A percentile compares a stretch with the other conserved stretches of the same genome.
These are phyloP conservation scores for Debaryomyces fabryi DNA, from an alignment of 1,139 yeast species.

Conservation along the genomic window DNA sequence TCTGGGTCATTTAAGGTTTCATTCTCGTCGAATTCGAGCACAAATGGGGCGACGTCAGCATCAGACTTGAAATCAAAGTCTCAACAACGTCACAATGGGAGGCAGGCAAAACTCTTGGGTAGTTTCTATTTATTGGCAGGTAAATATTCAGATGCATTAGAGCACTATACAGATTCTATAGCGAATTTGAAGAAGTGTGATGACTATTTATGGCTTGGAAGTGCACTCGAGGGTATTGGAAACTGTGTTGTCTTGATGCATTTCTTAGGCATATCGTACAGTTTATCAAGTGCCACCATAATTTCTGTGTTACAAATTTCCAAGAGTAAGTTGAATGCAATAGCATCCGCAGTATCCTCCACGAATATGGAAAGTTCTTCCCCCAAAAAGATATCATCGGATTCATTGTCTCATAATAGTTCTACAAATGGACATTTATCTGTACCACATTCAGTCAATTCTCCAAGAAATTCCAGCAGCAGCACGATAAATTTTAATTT, in stretches of 20 bases:
- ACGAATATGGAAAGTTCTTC: conserved; percentile 19
- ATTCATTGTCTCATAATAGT: conserved; percentile 13
- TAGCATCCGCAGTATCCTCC: conserved; percentile 16
- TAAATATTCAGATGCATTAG: conserved; percentile 67
- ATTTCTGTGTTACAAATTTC: conserved; percentile 30
- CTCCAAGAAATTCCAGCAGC: conserved; percentile 39
- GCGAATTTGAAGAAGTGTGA: conserved; percentile 58
- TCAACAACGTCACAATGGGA: conserved; percentile 53
- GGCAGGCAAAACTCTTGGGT: conserved; percentile 76
- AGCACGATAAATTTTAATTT: conserved; percentile 24
- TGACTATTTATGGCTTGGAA: conserved; percentile 87
- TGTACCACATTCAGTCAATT: conserved; percentile 13
- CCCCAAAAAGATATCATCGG: conserved; percentile 24
- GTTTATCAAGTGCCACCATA: conserved; percentile 51
- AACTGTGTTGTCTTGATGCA: conserved; percentile 65
- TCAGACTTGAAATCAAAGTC: conserved; percentile 31
- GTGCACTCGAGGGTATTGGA: conserved; percentile 80
- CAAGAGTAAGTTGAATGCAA: conserved; percentile 23
- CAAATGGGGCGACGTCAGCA: conserved; percentile 12
- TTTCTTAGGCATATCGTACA: conserved; percentile 59
- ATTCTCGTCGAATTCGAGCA: conserved; percentile 19
- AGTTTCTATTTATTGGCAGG: conserved; percentile 82
- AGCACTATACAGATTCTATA: conserved; percentile 73
- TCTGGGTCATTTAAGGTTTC: conserved; percentile 41
- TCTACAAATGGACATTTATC: conserved; percentile 3